Percentiles rank a stretch among this genome's conserved stretches.
phyloP scores from a whole-genome alignment of 257 asterid genomes.

The Nicotiana otophora region DNA sequence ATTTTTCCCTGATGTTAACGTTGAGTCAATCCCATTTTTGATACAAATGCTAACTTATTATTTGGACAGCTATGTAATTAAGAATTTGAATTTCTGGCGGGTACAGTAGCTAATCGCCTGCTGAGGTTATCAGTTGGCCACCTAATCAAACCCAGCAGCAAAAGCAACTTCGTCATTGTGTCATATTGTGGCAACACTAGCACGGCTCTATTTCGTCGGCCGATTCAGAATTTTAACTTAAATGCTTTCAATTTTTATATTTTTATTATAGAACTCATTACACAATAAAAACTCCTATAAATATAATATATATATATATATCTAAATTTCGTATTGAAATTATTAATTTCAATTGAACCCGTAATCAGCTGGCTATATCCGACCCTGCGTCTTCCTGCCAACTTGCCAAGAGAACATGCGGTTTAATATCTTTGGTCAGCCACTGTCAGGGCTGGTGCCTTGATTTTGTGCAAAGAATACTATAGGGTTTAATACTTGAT shows the following conservation, averaged over 20 bases:
- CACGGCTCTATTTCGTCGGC: not conserved
- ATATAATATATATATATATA: no score
- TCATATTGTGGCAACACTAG: not conserved
- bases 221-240: no score
- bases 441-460: constrained; percentile 3
- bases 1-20: constrained; percentile 26
- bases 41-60: not conserved
- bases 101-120: constrained; percentile 26
- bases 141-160: constrained; percentile 22
- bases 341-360: no score
- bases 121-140: constrained; percentile 19
- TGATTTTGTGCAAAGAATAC: constrained; percentile 6
- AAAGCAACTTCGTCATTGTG: not conserved
- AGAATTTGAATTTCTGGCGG: constrained; percentile 37
- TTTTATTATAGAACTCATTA: no score
- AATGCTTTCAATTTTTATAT: no score
- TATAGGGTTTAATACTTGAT: not conserved
- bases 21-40: constrained; percentile 21
- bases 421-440: not conserved
- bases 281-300: no score
- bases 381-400: not conserved
- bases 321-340: no score
- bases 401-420: not conserved
- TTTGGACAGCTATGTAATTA: not conserved
- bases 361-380: no score